These are phyloP conservation scores for Xylariaceae sp. DNA, from an alignment of 2,329 filamentous ascomycete species.

Conservation along the genomic window DNA sequence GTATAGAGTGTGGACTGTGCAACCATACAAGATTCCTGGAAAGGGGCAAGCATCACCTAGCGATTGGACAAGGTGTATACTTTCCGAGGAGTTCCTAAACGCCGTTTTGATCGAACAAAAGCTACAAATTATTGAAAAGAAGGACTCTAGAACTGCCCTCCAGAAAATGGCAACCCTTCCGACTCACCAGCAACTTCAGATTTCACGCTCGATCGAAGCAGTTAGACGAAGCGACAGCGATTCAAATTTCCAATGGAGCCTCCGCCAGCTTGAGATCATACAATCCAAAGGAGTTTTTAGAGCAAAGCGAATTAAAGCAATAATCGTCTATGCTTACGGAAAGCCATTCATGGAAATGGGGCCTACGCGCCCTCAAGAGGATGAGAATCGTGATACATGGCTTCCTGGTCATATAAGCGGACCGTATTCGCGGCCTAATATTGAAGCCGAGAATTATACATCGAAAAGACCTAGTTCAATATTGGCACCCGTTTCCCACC, in stretches of 20 bases:
- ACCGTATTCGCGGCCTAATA: no score
- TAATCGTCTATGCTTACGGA: conserved; percentile 5
- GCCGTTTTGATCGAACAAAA: not conserved
- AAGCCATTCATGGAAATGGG: no score
- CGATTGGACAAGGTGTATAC: conserved; percentile 5
- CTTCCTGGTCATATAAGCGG: no score
- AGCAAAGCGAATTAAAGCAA: conserved; percentile 7
- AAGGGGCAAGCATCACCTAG: not conserved
- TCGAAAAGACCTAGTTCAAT: no score
- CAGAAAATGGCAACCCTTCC: conserved; percentile 5
- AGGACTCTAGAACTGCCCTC: conserved; percentile 1
- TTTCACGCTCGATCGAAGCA: conserved; percentile 2
- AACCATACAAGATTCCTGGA: not conserved
- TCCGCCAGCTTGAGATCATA: conserved; percentile 9
- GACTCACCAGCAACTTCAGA: conserved; percentile 6
- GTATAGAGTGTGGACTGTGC: conserved; percentile 13
- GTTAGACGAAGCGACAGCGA: not conserved
- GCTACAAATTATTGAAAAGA: conserved; percentile 1
- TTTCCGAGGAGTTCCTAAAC: conserved; percentile 2
- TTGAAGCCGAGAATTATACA: no score
- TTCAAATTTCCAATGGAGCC: not conserved
- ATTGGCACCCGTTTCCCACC: no score
- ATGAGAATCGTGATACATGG: no score
- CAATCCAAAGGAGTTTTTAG: not conserved
- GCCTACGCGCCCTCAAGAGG: no score